Percentiles rank a stretch among this genome's conserved stretches.
Evolutionary conservation across 2,329 filamentous ascomycete genomes (phyloP).

Genomic region (Parasarocladium wereldwijsianum): DNA sequence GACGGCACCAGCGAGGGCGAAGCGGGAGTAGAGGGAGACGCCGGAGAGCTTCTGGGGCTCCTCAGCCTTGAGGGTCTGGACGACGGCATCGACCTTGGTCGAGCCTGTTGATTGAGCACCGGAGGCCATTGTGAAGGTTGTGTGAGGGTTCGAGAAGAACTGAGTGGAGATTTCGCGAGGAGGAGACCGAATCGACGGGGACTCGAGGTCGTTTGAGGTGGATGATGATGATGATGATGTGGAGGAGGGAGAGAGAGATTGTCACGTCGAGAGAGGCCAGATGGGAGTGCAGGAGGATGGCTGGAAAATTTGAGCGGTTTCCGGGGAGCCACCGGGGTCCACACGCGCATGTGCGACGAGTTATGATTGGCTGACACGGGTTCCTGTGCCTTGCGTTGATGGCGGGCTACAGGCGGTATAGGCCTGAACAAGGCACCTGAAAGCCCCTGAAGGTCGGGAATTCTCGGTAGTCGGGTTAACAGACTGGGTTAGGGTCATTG

Average conservation of each 20-base stretch:
- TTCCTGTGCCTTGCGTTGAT: no score
- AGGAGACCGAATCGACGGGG: slow-evolving; percentile 4
- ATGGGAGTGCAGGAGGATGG: neutral
- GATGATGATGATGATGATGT: slow-evolving; percentile 6
- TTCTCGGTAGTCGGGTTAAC: no score
- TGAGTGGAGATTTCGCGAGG: slow-evolving; percentile 17
- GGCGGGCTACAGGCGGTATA: no score
- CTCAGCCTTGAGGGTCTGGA: slow-evolving; percentile 24
- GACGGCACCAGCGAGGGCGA: slow-evolving; percentile 92
- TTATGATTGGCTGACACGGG: no score
- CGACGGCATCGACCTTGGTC: slow-evolving; percentile 29
- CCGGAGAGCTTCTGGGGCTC: slow-evolving; percentile 29
- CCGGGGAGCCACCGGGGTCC: no score
- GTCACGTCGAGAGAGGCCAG: no score
- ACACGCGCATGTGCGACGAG: no score
- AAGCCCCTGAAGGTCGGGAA: no score
- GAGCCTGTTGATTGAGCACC: slow-evolving; percentile 20
- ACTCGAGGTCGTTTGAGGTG: slow-evolving; percentile 5
- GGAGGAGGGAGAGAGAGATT: slow-evolving; percentile 2
- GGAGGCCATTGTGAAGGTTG: slow-evolving; percentile 25
- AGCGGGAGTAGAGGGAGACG: slow-evolving; percentile 76
- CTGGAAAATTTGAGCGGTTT: neutral
- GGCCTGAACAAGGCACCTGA: no score
- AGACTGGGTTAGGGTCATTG: no score
- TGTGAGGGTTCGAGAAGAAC: slow-evolving; percentile 12